phyloP scores from a whole-genome alignment of 2,329 filamentous ascomycete species.

The Calonectria leucothoes region DNA sequence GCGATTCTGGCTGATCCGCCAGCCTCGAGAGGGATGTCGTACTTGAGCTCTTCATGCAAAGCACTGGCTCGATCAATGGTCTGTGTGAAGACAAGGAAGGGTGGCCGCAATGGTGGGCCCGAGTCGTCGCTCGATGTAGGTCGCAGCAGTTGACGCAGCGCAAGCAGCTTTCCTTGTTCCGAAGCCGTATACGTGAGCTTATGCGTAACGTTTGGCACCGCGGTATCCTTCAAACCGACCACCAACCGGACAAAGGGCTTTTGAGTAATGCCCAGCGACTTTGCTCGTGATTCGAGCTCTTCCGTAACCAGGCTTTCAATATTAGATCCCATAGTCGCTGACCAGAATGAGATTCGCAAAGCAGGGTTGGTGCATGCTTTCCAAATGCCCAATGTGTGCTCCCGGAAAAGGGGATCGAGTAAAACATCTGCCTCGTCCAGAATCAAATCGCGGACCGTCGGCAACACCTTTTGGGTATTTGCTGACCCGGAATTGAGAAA shows the following conservation, averaged over 20 bases:
- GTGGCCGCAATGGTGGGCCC: slow-evolving; percentile 77
- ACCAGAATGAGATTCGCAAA: slow-evolving; percentile 89
- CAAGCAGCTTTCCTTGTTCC: slow-evolving; percentile 93
- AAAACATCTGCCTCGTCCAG: slow-evolving; percentile 97
- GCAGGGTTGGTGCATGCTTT: slow-evolving; percentile 76
- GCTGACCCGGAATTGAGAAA: slow-evolving; percentile 66
- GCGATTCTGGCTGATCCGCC: slow-evolving; percentile 88
- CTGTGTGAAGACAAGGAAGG: slow-evolving; percentile 96
- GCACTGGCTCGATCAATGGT: slow-evolving; percentile 92
- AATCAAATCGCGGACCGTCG: slow-evolving; percentile 78
- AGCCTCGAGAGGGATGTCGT: slow-evolving; percentile 91
- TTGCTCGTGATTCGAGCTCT: slow-evolving; percentile 69
- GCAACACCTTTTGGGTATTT: slow-evolving; percentile 63
- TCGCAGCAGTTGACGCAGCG: slow-evolving; percentile 88
- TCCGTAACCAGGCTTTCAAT: slow-evolving; percentile 82
- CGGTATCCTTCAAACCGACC: slow-evolving; percentile 96
- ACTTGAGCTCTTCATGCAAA: slow-evolving; percentile 88
- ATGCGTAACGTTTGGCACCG: slow-evolving; percentile 91
- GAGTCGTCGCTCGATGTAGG: slow-evolving; percentile 70
- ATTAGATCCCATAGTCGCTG: slow-evolving; percentile 95
- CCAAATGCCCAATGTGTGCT: slow-evolving; percentile 90
- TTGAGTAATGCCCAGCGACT: slow-evolving; percentile 48
- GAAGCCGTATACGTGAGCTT: slow-evolving; percentile 91
- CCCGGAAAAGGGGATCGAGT: slow-evolving; percentile 88
- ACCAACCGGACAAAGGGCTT: slow-evolving; percentile 82